These are phyloP conservation scores for Ustilaginoidea virens DNA, from an alignment of 2,329 filamentous ascomycete genomes.

Conservation along the genomic window DNA sequence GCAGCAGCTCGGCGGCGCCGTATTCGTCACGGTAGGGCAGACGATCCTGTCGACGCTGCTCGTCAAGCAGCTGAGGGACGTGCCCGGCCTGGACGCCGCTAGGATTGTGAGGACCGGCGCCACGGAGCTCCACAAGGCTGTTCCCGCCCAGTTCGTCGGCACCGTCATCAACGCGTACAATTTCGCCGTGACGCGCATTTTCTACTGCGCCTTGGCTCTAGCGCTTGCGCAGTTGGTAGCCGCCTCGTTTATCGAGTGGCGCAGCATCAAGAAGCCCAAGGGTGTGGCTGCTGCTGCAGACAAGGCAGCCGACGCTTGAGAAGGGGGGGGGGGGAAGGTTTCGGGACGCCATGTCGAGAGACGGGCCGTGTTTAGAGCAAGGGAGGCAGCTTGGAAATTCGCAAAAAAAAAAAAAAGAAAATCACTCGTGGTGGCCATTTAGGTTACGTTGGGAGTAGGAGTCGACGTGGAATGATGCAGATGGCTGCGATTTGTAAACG, in stretches of 20 bases:
- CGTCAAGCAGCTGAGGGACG: constrained; percentile 18
- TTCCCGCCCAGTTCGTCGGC: constrained; percentile 32
- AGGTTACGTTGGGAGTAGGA: too few relatives aligned
- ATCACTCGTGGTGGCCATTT: too few relatives aligned
- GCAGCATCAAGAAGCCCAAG: constrained; percentile 42
- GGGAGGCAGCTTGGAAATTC: too few relatives aligned
- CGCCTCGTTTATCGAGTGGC: constrained; percentile 48
- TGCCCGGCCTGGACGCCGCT: constrained; percentile 27
- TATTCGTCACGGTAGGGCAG: constrained; percentile 42
- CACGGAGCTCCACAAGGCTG: constrained; percentile 42
- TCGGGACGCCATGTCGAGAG: too few relatives aligned
- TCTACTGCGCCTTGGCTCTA: constrained; percentile 44
- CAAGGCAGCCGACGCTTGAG: too few relatives aligned
- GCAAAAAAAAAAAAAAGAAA: too few relatives aligned
- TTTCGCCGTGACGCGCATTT: constrained; percentile 43
- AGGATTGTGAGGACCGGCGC: constrained; percentile 32
- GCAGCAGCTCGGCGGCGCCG: constrained; percentile 42
- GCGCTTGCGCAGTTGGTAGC: constrained; percentile 39
- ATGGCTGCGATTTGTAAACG: too few relatives aligned
- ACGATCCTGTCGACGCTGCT: constrained; percentile 34
- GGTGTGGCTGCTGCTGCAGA: too few relatives aligned
- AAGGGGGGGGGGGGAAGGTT: too few relatives aligned
- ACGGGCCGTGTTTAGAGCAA: too few relatives aligned
- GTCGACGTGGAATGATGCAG: too few relatives aligned
- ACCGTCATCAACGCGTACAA: constrained; percentile 51